Evolutionary conservation across 345 rosid species (phyloP), one percentile per base, ranked within the genome.

Genomic region (Gossypium sturtianum): DNA sequence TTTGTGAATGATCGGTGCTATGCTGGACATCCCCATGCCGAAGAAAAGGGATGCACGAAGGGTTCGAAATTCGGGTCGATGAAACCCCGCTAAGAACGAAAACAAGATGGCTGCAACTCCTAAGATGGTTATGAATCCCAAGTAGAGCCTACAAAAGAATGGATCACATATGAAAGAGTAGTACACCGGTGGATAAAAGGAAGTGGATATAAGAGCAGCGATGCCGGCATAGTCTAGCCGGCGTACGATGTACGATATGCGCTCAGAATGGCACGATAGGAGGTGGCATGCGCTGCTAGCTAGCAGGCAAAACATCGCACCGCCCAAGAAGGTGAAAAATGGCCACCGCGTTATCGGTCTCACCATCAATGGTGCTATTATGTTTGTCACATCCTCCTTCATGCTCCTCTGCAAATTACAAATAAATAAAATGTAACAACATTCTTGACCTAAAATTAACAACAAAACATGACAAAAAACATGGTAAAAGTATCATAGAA

Each of bases 331-430:
- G 54, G 89, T 89, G 12, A 88, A 94, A 78, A 94, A 92, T 4
- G 98, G 98, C 98, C 98, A 94, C 9, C 98, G 79, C 0, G 98
- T 89, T 19, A 91, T 92, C 13, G 98, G 98, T 73, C 93, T 77
- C 71, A 87, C 62, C 84, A 86, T 77, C 22, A 89, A 71, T 7
- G 98, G 97, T 54, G 95, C 97, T 77, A 92, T 81, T 64, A 87
- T 73, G 87, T 89, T 92, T 12, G 84, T 89, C 62, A 94, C 78
- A 74, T 92, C 96, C 74, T 89, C 97, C 80, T 75, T 91, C 80
- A 91, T 66, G 11, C 83, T 84, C 49, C 73, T 86, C 98, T 94
- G 87, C 82, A 83, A 45, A 56, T 56, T 19, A 56, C 19, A 17
- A 54, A n/a, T 54, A n/a, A 54, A 34, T 5, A 7, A 7, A n/a